Percentiles rank a stretch among this genome's conserved stretches.
Conservation (phyloP, 257 asterid genomes). For the Lithospermum erythrorhizon region DNA sequence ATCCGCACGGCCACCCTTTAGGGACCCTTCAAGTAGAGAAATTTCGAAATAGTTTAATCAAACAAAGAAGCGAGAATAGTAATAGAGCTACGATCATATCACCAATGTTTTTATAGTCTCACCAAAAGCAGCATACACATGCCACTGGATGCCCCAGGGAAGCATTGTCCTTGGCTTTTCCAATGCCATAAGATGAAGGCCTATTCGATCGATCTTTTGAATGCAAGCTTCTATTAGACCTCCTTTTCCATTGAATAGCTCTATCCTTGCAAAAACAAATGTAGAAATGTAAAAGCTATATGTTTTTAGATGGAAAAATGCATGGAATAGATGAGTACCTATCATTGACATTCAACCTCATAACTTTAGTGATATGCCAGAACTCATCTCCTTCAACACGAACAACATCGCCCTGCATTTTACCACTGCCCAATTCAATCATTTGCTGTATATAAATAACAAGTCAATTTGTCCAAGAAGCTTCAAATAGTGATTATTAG, state of each 20-base stretch:
- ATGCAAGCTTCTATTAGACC: constrained; percentile 75
- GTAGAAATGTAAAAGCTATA: too few relatives aligned
- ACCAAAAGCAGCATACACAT: constrained; percentile 87
- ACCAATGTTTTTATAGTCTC: constrained; percentile 17
- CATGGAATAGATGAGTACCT: constrained; percentile 31
- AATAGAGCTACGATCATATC: not conserved
- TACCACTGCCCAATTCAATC: too few relatives aligned
- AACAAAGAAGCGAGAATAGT: not conserved
- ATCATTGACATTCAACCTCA: constrained; percentile 57
- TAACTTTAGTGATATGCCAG: constrained; percentile 94
- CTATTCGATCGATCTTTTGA: constrained; percentile 55
- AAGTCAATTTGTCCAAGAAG: too few relatives aligned
- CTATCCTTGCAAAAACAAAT: constrained; percentile 48
- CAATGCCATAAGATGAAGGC: constrained; percentile 58
- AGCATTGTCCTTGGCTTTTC: constrained; percentile 44
- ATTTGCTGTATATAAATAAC: too few relatives aligned
- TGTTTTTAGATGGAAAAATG: not conserved
- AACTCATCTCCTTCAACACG: constrained; percentile 84
- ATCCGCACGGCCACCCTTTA: constrained; percentile 97
- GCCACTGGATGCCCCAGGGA: constrained; percentile 63
- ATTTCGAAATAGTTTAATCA: not conserved
- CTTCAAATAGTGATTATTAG: too few relatives aligned
- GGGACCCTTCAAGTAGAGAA: constrained; percentile 36
- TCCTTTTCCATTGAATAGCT: constrained; percentile 93
- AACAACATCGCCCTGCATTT: constrained; percentile 65